These are phyloP conservation scores for Paramecium primaurelia DNA, from an alignment of 73 alveolate genomes.

Conservation along the genomic window DNA sequence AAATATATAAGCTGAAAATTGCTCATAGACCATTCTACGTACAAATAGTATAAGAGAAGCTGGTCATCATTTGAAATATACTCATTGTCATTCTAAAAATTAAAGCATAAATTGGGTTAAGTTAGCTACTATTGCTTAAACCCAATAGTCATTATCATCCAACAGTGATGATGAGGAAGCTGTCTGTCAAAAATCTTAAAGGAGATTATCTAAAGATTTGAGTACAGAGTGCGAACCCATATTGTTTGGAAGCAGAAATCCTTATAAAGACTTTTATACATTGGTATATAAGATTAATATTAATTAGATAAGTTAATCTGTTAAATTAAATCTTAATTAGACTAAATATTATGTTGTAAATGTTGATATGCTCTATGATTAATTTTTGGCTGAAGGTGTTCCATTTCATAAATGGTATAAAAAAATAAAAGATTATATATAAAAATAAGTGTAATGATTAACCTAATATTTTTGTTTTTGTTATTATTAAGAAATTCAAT, in stretches of 20 bases:
- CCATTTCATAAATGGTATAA: not conserved
- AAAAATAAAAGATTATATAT: not conserved
- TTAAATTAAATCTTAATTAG: not conserved
- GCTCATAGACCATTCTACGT: not conserved
- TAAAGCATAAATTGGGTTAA: not conserved
- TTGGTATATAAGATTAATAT: not conserved
- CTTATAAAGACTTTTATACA: not conserved
- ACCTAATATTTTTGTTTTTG: not conserved
- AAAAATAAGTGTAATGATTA: not conserved
- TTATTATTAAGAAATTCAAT: not conserved
- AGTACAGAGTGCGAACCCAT: not conserved
- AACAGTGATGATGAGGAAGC: not conserved
- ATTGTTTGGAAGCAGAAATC: not conserved
- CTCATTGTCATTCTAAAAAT: constrained; percentile 2
- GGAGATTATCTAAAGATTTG: not conserved
- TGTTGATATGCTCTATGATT: not conserved
- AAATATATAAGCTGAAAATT: not conserved
- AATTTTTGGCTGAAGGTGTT: not conserved
- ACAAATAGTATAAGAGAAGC: not conserved
- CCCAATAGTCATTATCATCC: not conserved
- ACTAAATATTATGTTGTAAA: not conserved
- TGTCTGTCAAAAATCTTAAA: not conserved
- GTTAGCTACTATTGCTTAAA: not conserved
- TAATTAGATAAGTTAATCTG: not conserved
- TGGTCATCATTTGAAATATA: not conserved